A percentile compares a stretch with the other conserved stretches of the same genome.
These are phyloP conservation scores for Pinus albicaulis DNA, from an alignment of 75 land plant genomes.

Conservation along the genomic window DNA sequence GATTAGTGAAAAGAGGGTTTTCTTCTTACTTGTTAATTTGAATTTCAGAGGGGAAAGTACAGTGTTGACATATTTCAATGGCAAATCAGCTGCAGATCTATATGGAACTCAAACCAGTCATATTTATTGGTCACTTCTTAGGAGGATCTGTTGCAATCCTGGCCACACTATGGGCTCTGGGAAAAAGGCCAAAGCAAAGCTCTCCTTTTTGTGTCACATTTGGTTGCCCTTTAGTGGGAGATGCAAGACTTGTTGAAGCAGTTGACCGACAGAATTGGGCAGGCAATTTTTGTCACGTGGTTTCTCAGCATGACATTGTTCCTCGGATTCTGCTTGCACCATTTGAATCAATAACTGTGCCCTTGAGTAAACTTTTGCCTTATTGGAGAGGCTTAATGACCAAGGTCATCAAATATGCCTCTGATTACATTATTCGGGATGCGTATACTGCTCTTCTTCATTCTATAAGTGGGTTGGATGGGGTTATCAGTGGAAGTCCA, in stretches of 20 bases:
- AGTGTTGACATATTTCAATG: background rate
- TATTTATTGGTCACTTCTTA: background rate
- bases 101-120: background rate
- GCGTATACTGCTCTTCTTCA: background rate
- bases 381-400: constrained; percentile 6
- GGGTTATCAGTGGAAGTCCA: constrained; percentile 21
- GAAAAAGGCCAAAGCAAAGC: background rate
- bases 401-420: background rate
- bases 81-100: background rate
- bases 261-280: constrained; percentile 51
- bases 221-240: constrained; percentile 65
- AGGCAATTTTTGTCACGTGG: constrained; percentile 37
- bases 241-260: constrained; percentile 34
- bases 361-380: constrained; percentile 23
- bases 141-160: constrained; percentile 1
- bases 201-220: constrained; percentile 55
- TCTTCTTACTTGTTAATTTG: no score
- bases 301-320: constrained; percentile 42
- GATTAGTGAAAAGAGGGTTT: no score
- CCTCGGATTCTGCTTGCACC: constrained; percentile 56
- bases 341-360: constrained; percentile 20
- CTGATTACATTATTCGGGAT: background rate
- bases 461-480: background rate
- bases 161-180: background rate
- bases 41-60: no score